Evolutionary conservation across 2,329 filamentous ascomycete genomes (phyloP), one percentile per base, ranked within the genome.

Genomic region (Diaporthe citrichinensis): DNA sequence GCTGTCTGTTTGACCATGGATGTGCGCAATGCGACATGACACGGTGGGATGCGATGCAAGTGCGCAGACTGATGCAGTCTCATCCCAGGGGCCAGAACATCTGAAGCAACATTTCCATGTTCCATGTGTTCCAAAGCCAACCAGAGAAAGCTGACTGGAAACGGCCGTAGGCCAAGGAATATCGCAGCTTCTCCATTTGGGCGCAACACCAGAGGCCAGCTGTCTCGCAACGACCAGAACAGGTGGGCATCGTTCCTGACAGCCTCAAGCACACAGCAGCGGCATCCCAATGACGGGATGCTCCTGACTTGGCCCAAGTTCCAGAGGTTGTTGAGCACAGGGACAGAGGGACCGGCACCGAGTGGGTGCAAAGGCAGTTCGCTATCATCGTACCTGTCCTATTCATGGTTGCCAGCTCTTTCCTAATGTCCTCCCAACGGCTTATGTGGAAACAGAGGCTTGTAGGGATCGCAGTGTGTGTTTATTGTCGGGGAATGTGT

Each of bases 331-430:
- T 55, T 53, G 49, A 25, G 25, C 61, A 68, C 51, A 20, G 41
- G 62, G 57, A 31, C 58, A 67, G 20, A 71, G 55, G 62, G 75
- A 28, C 44, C 58, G 53, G 36, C 49, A 53, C 71, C 76, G 61
- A 62, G 44, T 23, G 57, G 49, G 67, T 71, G 73, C 61, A 73
- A 71, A 46, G 76, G 61, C 76, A 71, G 57, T 36, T 72, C 59
- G 69, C 39, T 65, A 68, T 71, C 62, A 76, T 61, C 76, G 74
- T 77, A 77, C 76, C 76, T 77, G 76, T 76, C 76, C 76, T 77
- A 76, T 76, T 77, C 76, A 77, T 77, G 44, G 74, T 71, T 69
- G 67, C 74, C n/a, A 44, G 28, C 67, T 71, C 67, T 74, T 59
- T 65, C n/a, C 69, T 36, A 20, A 20, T 55, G 12, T 71, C 39